A percentile compares a stretch with the other conserved stretches of the same genome.
Evolutionary conservation across 495 filamentous ascomycete species (phyloP).

Genomic region (Niebla homalea): DNA sequence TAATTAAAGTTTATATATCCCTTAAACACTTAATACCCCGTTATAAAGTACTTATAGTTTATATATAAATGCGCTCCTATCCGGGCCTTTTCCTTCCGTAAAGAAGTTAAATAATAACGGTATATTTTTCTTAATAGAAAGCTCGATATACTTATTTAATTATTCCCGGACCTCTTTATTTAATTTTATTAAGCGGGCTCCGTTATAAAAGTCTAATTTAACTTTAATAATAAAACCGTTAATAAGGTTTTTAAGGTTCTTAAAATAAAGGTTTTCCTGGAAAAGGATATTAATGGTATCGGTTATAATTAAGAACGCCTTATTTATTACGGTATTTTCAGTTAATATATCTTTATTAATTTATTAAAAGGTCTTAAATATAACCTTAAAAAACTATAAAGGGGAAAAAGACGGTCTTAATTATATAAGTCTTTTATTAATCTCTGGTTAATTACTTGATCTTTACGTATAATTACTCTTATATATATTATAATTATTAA

Average conservation of each 20-base stretch:
- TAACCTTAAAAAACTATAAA: slow-evolving; percentile 21
- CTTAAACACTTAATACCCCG: too few relatives aligned
- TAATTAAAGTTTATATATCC: too few relatives aligned
- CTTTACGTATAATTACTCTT: too few relatives aligned
- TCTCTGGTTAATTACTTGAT: too few relatives aligned
- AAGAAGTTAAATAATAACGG: too few relatives aligned
- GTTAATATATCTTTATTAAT: too few relatives aligned
- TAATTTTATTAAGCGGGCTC: slow-evolving; percentile 20
- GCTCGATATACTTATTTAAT: slow-evolving; percentile 14
- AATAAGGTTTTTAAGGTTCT: slow-evolving; percentile 22
- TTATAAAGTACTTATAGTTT: slow-evolving; percentile 7
- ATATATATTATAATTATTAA: too few relatives aligned
- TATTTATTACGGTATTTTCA: too few relatives aligned
- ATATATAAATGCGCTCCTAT: not conserved
- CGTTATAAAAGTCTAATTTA: slow-evolving; percentile 31
- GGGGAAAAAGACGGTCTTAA: slow-evolving; percentile 27
- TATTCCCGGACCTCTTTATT: slow-evolving; percentile 14
- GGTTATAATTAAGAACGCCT: slow-evolving; percentile 24
- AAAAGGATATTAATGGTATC: slow-evolving; percentile 15
- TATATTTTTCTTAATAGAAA: too few relatives aligned
- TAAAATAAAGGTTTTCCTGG: slow-evolving; percentile 19
- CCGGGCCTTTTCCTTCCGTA: too few relatives aligned
- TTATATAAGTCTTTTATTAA: slow-evolving; percentile 18
- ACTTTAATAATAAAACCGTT: slow-evolving; percentile 18
- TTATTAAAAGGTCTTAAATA: too few relatives aligned